phyloP scores from a whole-genome alignment of 2,329 filamentous ascomycete genomes.

The Colletotrichum ledebouriae region DNA sequence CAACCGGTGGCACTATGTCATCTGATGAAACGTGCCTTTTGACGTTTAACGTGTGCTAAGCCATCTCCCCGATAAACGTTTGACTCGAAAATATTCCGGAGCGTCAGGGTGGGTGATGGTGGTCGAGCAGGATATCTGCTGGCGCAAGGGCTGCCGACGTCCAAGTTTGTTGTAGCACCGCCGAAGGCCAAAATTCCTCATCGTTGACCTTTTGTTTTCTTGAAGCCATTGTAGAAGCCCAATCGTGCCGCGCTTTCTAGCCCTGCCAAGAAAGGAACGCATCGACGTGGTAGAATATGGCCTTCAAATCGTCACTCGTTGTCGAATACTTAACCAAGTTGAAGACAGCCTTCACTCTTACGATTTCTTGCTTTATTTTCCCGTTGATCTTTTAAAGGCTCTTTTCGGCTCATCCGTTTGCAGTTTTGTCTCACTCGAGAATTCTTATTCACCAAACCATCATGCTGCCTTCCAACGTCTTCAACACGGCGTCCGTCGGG shows the following conservation, averaged over 20 bases:
- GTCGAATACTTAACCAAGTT: neutral
- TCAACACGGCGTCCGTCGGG: neutral
- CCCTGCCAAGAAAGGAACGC: neutral
- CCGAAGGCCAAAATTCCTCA: neutral
- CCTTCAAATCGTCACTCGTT: neutral
- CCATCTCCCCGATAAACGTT: neutral
- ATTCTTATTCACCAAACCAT: neutral
- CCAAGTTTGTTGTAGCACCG: neutral
- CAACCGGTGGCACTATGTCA: neutral
- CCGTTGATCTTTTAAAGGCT: neutral
- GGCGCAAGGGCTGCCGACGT: slow-evolving; percentile 3
- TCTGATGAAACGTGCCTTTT: neutral
- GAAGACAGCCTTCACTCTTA: neutral
- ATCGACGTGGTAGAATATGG: neutral
- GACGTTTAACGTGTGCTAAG: slow-evolving; percentile 12
- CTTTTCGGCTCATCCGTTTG: neutral
- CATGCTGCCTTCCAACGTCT: slow-evolving; percentile 5
- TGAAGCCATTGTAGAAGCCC: neutral
- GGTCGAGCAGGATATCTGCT: neutral
- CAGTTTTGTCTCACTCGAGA: neutral
- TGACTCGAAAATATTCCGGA: neutral
- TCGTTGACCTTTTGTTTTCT: neutral
- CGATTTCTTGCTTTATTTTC: too few relatives aligned
- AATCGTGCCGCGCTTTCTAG: neutral
- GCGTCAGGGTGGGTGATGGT: too few relatives aligned